Evolutionary conservation across 257 asterid species (phyloP).

Genomic region (Hygrophila difformis): DNA sequence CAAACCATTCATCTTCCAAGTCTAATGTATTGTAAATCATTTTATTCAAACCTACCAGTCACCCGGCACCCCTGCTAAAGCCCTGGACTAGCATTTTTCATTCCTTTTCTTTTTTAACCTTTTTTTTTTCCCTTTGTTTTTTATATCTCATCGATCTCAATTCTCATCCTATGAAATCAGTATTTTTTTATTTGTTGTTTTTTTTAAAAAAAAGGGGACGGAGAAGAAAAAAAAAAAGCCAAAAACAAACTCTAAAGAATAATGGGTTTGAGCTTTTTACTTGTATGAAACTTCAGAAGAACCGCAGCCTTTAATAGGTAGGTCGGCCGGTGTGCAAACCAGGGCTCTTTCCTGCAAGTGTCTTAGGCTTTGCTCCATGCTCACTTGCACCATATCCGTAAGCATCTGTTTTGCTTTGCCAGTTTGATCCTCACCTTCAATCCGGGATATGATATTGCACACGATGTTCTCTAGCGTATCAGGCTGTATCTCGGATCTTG

Average conservation of each 20-base stretch:
- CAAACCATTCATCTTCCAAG: slow-evolving; percentile 13
- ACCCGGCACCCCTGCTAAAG: slow-evolving; percentile 32
- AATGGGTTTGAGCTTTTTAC: slow-evolving; percentile 11
- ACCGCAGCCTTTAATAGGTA: slow-evolving; percentile 28
- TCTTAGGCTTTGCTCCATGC: slow-evolving; percentile 93
- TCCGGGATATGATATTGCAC: slow-evolving; percentile 60
- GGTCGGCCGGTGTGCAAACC: slow-evolving; percentile 43
- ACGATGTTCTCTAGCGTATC: slow-evolving; percentile 75
- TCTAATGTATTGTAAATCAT: slow-evolving; percentile 15
- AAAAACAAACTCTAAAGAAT: neutral
- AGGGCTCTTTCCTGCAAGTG: slow-evolving; percentile 52
- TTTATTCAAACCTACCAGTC: slow-evolving; percentile 49
- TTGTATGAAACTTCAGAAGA: slow-evolving; percentile 35
- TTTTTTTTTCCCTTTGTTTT: neutral
- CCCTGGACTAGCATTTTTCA: slow-evolving; percentile 56
- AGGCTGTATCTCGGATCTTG: slow-evolving; percentile 62
- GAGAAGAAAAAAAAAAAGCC: no score
- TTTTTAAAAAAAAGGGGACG: no score
- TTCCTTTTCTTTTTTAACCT: neutral
- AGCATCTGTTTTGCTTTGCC: slow-evolving; percentile 88
- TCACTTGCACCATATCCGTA: slow-evolving; percentile 93
- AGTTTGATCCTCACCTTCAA: slow-evolving; percentile 67
- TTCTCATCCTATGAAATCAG: no score
- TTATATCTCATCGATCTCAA: no score
- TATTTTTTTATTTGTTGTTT: no score